These are phyloP conservation scores for Planoprotostelium fungivorum DNA, from an alignment of 78 protist species.

Conservation along the genomic window DNA sequence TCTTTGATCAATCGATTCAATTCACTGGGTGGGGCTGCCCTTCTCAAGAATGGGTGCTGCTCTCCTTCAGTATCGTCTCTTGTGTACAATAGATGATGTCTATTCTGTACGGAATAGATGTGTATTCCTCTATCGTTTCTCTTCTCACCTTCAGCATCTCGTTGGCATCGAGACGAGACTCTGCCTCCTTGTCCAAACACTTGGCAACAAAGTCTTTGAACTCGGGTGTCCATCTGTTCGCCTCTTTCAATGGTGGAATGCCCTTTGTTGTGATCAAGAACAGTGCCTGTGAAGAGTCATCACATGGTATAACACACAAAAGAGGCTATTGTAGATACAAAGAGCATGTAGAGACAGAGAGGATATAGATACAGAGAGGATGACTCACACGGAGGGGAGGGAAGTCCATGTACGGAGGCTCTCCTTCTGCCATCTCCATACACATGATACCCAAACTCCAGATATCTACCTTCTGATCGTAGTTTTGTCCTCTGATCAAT, in stretches of 20 bases:
- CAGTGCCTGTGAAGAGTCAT: conserved; percentile 37
- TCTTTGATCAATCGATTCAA: not conserved
- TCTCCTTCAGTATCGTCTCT: not conserved
- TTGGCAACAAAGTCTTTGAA: conserved; percentile 77
- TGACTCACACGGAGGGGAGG: conserved; percentile 68
- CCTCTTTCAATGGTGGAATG: conserved; percentile 63
- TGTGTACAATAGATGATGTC: not conserved
- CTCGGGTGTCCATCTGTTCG: conserved; percentile 53
- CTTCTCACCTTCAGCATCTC: conserved; percentile 17
- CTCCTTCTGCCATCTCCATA: conserved; percentile 86
- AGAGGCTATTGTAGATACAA: not conserved
- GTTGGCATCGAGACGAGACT: conserved; percentile 52
- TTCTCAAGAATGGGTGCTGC: not conserved
- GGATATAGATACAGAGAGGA: conserved; percentile 45
- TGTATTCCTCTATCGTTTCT: too few relatives aligned
- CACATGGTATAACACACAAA: conserved; percentile 1
- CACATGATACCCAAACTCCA: conserved; percentile 88
- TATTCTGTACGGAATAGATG: too few relatives aligned
- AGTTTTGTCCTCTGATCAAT: conserved; percentile 71
- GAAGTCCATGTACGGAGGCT: conserved; percentile 90
- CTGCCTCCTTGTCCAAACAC: conserved; percentile 76
- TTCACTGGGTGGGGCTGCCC: not conserved
- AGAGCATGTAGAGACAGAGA: not conserved
- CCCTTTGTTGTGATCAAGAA: conserved; percentile 84
- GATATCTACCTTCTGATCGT: conserved; percentile 84